Evolutionary conservation across 2,329 filamentous ascomycete genomes (phyloP), one percentile per base, ranked within the genome.

Genomic region (Trichoderma brevicompactum): DNA sequence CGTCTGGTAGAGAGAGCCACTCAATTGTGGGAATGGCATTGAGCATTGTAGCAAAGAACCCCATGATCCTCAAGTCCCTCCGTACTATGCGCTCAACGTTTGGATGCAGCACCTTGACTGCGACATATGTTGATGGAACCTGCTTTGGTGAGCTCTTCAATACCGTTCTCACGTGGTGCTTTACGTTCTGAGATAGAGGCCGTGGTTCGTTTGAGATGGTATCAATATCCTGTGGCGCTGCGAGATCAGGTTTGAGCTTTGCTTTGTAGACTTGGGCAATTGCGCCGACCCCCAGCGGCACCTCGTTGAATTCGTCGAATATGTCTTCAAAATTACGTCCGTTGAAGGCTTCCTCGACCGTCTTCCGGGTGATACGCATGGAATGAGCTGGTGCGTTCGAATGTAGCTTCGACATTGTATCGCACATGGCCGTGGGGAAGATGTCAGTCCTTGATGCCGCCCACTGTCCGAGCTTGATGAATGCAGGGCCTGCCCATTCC

Each of bases 401-500:
- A 79, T 99, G 95, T 52, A 99, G 84, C 68, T 93, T 91, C 1
- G 94, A 96, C 94, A 99, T 95, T 75, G 94, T 88, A 49, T 86
- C 86, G 79, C 95, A 99, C 86, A 99, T 88, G 76, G 97, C 89
- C 23, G 85, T 90, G 1, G 95, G 95, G 75, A 99, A 99, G 74
- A 99, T 97, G 78, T 99, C 95, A 48, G 94, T 92, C 75, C 95
- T 86, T 5, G 95, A 98, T 3, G 95, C 95, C 17, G 95, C 95
- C 95, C 95, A 99, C 88, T 99, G 95, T 15, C 95, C 95, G 63
- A 99, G 87, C 88, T 99, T 99, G 80, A 99, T 99, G 74, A 99
- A 99, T 0, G 95, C 93, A 50, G 95, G 94, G 0, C 95, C 95
- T 17, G 94, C 92, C 74, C 89, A 85, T 78, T 99, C 94, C 95